A percentile compares a stretch with the other conserved stretches of the same genome.
phyloP scores from a whole-genome alignment of 345 rosid species.

The Conringia planisiliqua region DNA sequence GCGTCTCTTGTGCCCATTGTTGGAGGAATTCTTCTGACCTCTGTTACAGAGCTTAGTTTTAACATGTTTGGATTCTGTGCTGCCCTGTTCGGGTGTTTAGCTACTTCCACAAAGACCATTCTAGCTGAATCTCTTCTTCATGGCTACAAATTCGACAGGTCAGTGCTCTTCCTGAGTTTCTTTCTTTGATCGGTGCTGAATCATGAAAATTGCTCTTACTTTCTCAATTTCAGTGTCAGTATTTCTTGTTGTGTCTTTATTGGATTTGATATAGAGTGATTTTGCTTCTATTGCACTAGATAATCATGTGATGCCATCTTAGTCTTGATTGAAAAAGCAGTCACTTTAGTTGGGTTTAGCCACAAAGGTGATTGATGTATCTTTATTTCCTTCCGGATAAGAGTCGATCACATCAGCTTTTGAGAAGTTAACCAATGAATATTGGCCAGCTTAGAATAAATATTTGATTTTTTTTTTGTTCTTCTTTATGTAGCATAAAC shows the following conservation, averaged over 20 bases:
- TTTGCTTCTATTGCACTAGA: not conserved
- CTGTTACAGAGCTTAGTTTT: slow-evolving; percentile 92
- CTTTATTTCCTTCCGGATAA: not conserved
- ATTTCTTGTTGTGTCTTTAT: not conserved
- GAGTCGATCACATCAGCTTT: not conserved
- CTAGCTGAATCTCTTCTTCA: slow-evolving; percentile 96
- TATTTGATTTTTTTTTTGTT: not conserved
- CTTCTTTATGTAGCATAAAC: slow-evolving; percentile 59
- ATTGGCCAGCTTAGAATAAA: not conserved
- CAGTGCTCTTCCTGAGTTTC: slow-evolving; percentile 6
- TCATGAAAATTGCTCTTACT: not conserved
- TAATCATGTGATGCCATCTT: slow-evolving; percentile 7
- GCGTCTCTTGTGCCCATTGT: slow-evolving; percentile 91
- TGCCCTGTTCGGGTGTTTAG: slow-evolving; percentile 94
- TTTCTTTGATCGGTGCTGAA: not conserved
- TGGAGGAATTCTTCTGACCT: slow-evolving; percentile 96
- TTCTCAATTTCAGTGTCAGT: not conserved
- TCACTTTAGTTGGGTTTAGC: not conserved
- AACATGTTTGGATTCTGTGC: slow-evolving; percentile 97
- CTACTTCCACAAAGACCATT: slow-evolving; percentile 99
- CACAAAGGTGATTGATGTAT: not conserved
- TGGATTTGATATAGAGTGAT: not conserved
- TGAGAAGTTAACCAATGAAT: not conserved
- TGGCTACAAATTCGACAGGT: slow-evolving; percentile 99
- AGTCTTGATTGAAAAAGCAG: not conserved